Evolutionary conservation across 805 yeast genomes (phyloP), one percentile per base, ranked within the genome.

Genomic region (Candida michaelii): DNA sequence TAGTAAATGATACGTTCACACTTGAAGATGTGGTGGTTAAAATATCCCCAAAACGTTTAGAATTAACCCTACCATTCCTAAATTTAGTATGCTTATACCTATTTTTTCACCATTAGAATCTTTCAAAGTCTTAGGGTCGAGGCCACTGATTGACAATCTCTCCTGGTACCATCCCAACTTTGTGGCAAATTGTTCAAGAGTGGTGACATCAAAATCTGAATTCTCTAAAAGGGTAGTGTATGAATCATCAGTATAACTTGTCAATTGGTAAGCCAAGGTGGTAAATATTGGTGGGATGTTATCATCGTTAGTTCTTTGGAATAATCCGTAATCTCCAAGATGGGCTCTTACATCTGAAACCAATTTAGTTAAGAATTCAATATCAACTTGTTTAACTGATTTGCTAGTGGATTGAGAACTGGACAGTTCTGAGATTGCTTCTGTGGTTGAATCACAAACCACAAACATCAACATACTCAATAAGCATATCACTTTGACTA

Each of bases 121-220:
- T 17, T 11, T 14, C 8, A 30, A 38, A 4, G 33, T 27, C 10
- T 30, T 19, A 13, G 41, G 41, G 13, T 31, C 14, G 23, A 48
- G 32, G 13, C 48, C 51, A 34, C 44, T 40, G 5, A 45, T 44
- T 13, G 40, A 29, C 9, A 48, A 31, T 32, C 52, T 43, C 11
- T 29, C 32, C 6, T 58, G 51, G 55, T 59, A 66, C 74, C 74
- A 69, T 13, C 70, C 71, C 44, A 69, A 57, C 18, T 53, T 48
- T 11, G 70, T 62, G 27, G 71, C 73, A 51, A 52, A 67, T 2
- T 49, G 39, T 46, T 53, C 58, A 43, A 68, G 53, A 25, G 44
- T 47, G 18, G 45, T 42, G 43, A 62, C 47, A 47, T 58, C 49
- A 14, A 62, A 38, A 5, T 53, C 47, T 5, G 63, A 33, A 38